A percentile compares a stretch with the other conserved stretches of the same genome.
These are phyloP conservation scores for barrel medic (Medicago truncatula) DNA, from an alignment of 306 rosid species.

Conservation along the genomic window MtrunA17r5.0-ANR NC_053042.1:12324001-12324500, in stretches of 20 bases:
- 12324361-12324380: too few species aligned
- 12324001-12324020: slow-evolving; percentile 62
- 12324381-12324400: too few species aligned
- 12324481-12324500: neutral
- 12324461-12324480: neutral
- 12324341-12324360: too few species aligned
- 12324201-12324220: slow-evolving; percentile 48
- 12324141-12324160: slow-evolving; percentile 43
- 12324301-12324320: neutral
- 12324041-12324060: slow-evolving; percentile 59
- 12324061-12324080: slow-evolving; percentile 31
- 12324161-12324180: slow-evolving; percentile 53
- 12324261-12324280: slow-evolving; percentile 49
- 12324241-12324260: slow-evolving; percentile 56
- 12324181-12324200: slow-evolving; percentile 29
- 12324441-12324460: too few species aligned
- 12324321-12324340: too few species aligned
- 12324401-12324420: too few species aligned
- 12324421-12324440: too few species aligned
- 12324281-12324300: slow-evolving; percentile 27
- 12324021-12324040: slow-evolving; percentile 56
- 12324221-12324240: slow-evolving; percentile 48
- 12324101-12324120: slow-evolving; percentile 44
- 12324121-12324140: slow-evolving; percentile 46
- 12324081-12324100: slow-evolving; percentile 46